Evolutionary conservation across 106 monocot species (phyloP).

Genomic region (Alisma plantagoaquatica): DNA sequence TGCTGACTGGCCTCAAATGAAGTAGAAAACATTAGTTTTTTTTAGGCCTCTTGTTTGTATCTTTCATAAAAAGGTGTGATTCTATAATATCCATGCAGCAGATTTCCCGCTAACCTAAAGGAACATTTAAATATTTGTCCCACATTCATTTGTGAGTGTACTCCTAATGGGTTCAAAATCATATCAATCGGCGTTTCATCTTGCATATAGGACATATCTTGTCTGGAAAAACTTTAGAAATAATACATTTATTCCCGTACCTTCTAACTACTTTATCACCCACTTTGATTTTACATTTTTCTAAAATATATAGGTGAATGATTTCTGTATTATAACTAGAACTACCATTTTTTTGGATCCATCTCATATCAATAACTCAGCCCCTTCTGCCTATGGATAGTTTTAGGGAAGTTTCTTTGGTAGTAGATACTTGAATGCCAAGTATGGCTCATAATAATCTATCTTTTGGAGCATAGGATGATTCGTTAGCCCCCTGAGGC

Average conservation of each 20-base stretch:
- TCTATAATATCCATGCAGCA: conserved; percentile 8
- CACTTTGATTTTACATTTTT: conserved; percentile 13
- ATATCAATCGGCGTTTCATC: too few species aligned
- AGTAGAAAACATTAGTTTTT: not conserved
- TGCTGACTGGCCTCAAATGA: not conserved
- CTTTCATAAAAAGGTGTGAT: conserved; percentile 1
- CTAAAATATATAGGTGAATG: conserved; percentile 9
- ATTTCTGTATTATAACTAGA: conserved; percentile 1
- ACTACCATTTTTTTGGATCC: not conserved
- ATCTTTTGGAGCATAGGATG: not conserved
- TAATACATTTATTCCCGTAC: conserved; percentile 1
- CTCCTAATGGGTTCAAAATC: not conserved
- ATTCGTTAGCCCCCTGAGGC: not conserved
- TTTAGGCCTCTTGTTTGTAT: not conserved
- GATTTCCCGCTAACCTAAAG: not conserved
- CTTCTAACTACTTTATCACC: not conserved
- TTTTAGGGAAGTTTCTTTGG: not conserved
- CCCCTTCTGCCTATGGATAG: not conserved
- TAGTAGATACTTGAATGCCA: not conserved
- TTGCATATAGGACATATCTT: not conserved
- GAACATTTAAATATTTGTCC: too few species aligned
- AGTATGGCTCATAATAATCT: conserved; percentile 1
- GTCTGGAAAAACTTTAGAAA: conserved; percentile 1
- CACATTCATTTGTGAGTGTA: not conserved
- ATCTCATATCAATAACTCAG: not conserved